phyloP scores from a whole-genome alignment of 1,284 basidiomycete species.

The Anthracocystis panici-leucophaei region DNA sequence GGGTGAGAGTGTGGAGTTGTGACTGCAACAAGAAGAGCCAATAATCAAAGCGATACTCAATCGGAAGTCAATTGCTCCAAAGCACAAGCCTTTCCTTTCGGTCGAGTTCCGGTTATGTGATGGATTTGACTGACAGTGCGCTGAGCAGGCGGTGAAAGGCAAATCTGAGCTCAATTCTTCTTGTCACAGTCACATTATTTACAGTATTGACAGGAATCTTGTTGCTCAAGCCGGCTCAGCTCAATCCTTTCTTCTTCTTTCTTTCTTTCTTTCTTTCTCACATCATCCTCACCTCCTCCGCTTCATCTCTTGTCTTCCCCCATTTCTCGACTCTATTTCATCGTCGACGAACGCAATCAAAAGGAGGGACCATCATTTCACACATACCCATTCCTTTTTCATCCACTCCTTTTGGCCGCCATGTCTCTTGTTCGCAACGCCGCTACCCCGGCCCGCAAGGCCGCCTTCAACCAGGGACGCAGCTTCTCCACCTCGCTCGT shows the following conservation, averaged over 20 bases:
- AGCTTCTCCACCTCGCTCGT: slow-evolving; percentile 59
- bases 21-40: too few relatives aligned
- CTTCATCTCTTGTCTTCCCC: neutral
- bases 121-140: too few relatives aligned
- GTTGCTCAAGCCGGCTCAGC: slow-evolving; percentile 6
- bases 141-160: too few relatives aligned
- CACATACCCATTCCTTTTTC: neutral
- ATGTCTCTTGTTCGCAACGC: slow-evolving; percentile 62
- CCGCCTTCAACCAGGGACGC: slow-evolving; percentile 50
- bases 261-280: slow-evolving; percentile 22
- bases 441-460: slow-evolving; percentile 50
- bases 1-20: slow-evolving; percentile 7
- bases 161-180: too few relatives aligned
- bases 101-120: too few relatives aligned
- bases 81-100: too few relatives aligned
- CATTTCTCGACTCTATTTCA: slow-evolving; percentile 1
- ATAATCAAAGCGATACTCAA: too few relatives aligned
- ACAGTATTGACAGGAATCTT: too few relatives aligned
- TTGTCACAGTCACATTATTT: too few relatives aligned
- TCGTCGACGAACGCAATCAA: slow-evolving; percentile 15
- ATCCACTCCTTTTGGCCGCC: slow-evolving; percentile 4
- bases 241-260: slow-evolving; percentile 11
- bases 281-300: slow-evolving; percentile 5
- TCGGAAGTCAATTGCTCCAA: too few relatives aligned
- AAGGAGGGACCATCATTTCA: slow-evolving; percentile 14